A percentile compares a stretch with the other conserved stretches of the same genome.
Evolutionary conservation across 345 rosid species (phyloP).

Genomic region (Garcia nutans): DNA sequence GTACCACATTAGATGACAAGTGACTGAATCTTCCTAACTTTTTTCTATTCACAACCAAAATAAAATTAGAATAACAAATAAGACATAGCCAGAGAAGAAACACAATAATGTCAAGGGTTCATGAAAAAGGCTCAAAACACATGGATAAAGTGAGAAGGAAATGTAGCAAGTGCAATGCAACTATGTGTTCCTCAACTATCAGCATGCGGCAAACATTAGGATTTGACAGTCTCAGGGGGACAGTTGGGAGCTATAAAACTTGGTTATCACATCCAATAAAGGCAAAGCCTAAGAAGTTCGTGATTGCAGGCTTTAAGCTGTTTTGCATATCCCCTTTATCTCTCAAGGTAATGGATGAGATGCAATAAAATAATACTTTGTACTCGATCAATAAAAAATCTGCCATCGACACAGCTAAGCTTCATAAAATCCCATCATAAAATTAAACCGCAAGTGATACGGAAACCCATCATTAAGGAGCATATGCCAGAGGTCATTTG

Average conservation of each 20-base stretch:
- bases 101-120: background rate
- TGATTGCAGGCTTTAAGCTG: conserved; percentile 10
- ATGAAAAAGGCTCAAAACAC: background rate
- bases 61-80: too few relatives aligned
- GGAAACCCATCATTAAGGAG: conserved; percentile 3
- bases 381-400: conserved; percentile 22
- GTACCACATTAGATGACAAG: background rate
- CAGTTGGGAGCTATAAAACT: too few relatives aligned
- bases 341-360: conserved; percentile 17
- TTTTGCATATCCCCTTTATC: conserved; percentile 19
- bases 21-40: background rate
- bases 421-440: conserved; percentile 17
- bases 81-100: background rate
- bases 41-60: too few relatives aligned
- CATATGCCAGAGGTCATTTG: background rate
- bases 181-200: too few relatives aligned
- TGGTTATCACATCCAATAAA: too few relatives aligned
- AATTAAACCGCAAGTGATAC: background rate
- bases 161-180: too few relatives aligned
- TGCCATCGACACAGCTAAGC: conserved; percentile 23
- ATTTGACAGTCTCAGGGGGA: too few relatives aligned
- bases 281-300: conserved; percentile 14
- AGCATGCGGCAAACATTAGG: too few relatives aligned
- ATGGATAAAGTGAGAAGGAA: too few relatives aligned
- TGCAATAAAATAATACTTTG: conserved; percentile 21